Evolutionary conservation across 257 asterid genomes (phyloP).

Genomic region (Solanum paucissectum): DNA sequence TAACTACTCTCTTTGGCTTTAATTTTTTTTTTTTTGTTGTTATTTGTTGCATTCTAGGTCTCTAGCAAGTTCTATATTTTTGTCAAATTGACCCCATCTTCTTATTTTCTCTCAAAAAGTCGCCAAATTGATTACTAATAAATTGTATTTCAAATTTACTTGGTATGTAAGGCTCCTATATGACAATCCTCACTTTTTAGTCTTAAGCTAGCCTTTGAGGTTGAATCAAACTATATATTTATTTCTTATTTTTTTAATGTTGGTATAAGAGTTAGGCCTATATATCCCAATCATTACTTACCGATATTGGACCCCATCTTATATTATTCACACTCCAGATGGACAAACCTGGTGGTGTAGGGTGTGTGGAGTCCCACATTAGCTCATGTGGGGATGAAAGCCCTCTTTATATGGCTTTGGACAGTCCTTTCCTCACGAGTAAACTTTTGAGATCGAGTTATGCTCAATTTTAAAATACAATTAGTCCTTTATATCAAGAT

Average conservation of each 20-base stretch:
- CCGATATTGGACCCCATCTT: rapidly evolving
- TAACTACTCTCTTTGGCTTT: background rate
- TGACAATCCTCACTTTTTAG: background rate
- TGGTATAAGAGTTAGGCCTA: background rate
- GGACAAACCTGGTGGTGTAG: background rate
- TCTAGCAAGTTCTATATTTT: background rate
- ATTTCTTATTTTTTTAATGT: background rate
- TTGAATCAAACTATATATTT: background rate
- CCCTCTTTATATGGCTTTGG: background rate
- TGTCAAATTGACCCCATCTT: background rate
- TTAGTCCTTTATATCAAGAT: background rate
- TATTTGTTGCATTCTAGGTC: background rate
- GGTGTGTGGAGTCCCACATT: background rate
- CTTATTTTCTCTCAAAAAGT: background rate
- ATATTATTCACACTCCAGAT: background rate
- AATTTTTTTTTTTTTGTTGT: no score
- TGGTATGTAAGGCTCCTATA: background rate
- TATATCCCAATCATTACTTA: background rate
- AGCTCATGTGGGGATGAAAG: background rate
- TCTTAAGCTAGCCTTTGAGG: no score
- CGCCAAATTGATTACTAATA: background rate
- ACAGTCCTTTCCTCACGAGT: background rate
- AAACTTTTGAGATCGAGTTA: background rate
- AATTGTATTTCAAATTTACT: background rate
- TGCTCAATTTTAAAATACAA: background rate